Percentiles rank a stretch among this genome's conserved stretches.
Conservation (phyloP, 2,329 filamentous ascomycete genomes). For the Colletotrichum caudatum region DNA sequence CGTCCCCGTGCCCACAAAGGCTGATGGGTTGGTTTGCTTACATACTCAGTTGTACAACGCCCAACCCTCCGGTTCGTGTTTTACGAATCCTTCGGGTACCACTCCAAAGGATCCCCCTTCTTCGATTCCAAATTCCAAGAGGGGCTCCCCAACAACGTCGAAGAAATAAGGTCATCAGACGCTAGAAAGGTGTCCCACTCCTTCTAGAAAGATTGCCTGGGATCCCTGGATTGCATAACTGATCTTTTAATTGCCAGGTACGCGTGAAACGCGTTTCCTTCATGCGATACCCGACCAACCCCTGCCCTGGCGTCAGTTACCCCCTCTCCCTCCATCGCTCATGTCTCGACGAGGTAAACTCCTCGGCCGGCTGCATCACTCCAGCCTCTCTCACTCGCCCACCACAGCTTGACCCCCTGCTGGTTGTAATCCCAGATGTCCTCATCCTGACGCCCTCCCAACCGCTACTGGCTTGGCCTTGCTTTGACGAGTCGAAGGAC, state of each 20-base stretch:
- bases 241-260: constrained; percentile 62
- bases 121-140: constrained; percentile 16
- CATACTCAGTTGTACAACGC: background rate
- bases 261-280: constrained; percentile 59
- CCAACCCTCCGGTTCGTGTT: constrained; percentile 33
- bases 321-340: constrained; percentile 25
- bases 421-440: constrained; percentile 29
- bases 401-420: constrained; percentile 11
- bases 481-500: constrained; percentile 21
- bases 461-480: constrained; percentile 34
- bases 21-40: constrained; percentile 1
- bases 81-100: constrained; percentile 3
- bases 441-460: constrained; percentile 27
- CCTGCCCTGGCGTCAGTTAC: constrained; percentile 40
- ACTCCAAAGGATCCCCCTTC: constrained; percentile 1
- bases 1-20: constrained; percentile 35
- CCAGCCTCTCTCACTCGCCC: constrained; percentile 10
- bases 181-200: constrained; percentile 52
- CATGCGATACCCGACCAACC: constrained; percentile 54
- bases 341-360: constrained; percentile 37
- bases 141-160: constrained; percentile 18
- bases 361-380: constrained; percentile 7
- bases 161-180: constrained; percentile 39
- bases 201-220: constrained; percentile 53
- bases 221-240: constrained; percentile 56